Evolutionary conservation across 345 rosid genomes (phyloP).

Genomic region (Gossypium mustelinum): DNA sequence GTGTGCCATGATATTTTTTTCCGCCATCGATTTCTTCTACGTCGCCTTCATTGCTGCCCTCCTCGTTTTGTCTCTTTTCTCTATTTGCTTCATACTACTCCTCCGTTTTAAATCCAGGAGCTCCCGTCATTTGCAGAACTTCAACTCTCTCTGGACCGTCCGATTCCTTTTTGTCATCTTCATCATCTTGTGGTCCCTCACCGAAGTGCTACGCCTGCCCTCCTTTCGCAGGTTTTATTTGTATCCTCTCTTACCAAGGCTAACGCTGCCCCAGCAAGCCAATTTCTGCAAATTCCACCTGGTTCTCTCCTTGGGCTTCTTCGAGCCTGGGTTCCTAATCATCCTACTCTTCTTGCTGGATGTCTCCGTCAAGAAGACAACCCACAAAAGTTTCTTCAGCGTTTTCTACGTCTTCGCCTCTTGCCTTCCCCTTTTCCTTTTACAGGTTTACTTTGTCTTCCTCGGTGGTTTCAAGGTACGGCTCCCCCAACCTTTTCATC

Average conservation of each 20-base stretch:
- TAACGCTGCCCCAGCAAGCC: conserved; percentile 13
- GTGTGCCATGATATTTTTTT: conserved; percentile 17
- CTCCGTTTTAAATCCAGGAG: conserved; percentile 39
- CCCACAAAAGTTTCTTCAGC: conserved; percentile 34
- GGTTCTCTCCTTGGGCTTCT: conserved; percentile 51
- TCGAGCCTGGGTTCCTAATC: conserved; percentile 55
- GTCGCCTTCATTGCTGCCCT: conserved; percentile 29
- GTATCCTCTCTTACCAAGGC: conserved; percentile 4
- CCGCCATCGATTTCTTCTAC: conserved; percentile 34
- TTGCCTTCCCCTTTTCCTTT: conserved; percentile 46
- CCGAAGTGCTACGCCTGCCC: conserved; percentile 43
- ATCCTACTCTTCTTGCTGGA: conserved; percentile 52
- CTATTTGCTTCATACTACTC: conserved; percentile 41
- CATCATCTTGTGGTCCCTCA: conserved; percentile 42
- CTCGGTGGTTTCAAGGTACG: not conserved
- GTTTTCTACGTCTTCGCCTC: conserved; percentile 31
- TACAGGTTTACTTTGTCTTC: conserved; percentile 34
- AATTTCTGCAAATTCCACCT: conserved; percentile 42
- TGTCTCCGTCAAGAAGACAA: conserved; percentile 41
- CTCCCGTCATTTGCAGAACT: conserved; percentile 36
- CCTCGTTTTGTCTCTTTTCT: conserved; percentile 42
- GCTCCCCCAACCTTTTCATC: conserved; percentile 26
- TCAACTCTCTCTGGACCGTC: conserved; percentile 63
- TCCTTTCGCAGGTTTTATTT: conserved; percentile 23
- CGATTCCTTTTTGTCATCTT: conserved; percentile 48